Base-by-base conservation (phyloP, 2,329 filamentous ascomycete species). In the Pseudocercospora cruenta region DNA sequence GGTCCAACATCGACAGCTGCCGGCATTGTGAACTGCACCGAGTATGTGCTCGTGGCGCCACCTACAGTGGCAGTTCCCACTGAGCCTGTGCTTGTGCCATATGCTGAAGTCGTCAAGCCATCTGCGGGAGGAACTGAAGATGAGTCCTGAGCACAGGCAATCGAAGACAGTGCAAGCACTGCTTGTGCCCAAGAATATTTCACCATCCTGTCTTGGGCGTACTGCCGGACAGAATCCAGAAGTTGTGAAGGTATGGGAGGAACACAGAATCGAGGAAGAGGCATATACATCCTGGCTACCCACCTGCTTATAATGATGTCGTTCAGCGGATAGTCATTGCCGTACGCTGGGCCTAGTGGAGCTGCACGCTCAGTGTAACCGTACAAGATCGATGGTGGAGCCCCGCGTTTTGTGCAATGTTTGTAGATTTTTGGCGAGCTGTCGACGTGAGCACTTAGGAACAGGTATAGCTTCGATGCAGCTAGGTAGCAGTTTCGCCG, bases 1-100 rank as follows among this genome's bases (percentile, higher is more conserved):
- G 72, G 71, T 2, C 77, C 77, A 57, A 72, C 64, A 55, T 78
- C 76, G 16, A 73, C 72, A 10, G 71, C 58, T 12, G 77, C 77
- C 12, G 77, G 76, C 9, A 76, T 71, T 4, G 77, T 79, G 45
- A 71, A 71, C 3, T 73, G 69, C 6, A 74, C 69, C 4, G 71
- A 72, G 64, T 73, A 77, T 0, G 71, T 75, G 33, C 70, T 75
- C 3, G 72, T 66, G 14, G 72, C 70, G 12, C 74, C 76, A 58
- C 72, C 73, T 31, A 76, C 58, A 10, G 72, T 73, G 14, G 72
- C 72, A 7, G 72, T 74, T 14, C 63, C 71, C 26, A 70, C 62
- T 2, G 68, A 66, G 21, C 59, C 66, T 21, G 71, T 68, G 3
- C 69, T 58, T 1, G 67, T 60, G 21, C 61, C 68, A 54, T 66